These are phyloP conservation scores for Nicotiana sylvestris DNA, from an alignment of 257 asterid species.

Conservation along the genomic window DNA sequence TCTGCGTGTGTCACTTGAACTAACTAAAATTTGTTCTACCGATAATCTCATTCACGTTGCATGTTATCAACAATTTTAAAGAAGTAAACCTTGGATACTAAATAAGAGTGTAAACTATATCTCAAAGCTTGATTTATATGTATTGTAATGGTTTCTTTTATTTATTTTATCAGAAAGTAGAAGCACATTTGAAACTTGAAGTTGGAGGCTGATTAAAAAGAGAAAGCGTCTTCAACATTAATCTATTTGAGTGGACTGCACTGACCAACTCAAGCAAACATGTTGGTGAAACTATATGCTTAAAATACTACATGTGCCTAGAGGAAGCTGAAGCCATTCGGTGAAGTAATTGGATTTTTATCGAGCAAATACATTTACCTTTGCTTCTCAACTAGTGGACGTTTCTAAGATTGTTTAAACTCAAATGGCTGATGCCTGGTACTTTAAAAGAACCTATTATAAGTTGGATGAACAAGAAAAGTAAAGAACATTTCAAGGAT, in stretches of 20 bases:
- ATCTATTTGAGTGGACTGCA: neutral
- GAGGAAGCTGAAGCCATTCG: neutral
- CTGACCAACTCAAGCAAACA: neutral
- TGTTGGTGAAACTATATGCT: neutral
- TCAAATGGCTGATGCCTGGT: neutral
- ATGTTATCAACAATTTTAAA: neutral
- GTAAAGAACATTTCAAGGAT: neutral
- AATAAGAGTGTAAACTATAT: neutral
- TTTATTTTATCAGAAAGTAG: no score
- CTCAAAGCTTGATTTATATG: no score
- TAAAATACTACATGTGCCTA: neutral
- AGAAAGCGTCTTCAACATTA: no score
- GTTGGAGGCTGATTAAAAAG: no score
- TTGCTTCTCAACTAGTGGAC: neutral
- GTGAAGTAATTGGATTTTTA: neutral
- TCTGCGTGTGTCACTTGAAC: no score
- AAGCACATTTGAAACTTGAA: no score
- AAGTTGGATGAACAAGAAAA: neutral
- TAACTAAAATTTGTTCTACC: neutral
- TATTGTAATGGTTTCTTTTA: no score
- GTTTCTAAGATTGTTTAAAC: neutral
- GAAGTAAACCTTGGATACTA: neutral
- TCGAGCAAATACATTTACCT: no score
- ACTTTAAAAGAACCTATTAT: neutral
- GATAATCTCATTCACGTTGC: neutral